These are phyloP conservation scores for Stipa capillata DNA, from an alignment of 176 grass and related monocot genomes.

Conservation along the genomic window DNA sequence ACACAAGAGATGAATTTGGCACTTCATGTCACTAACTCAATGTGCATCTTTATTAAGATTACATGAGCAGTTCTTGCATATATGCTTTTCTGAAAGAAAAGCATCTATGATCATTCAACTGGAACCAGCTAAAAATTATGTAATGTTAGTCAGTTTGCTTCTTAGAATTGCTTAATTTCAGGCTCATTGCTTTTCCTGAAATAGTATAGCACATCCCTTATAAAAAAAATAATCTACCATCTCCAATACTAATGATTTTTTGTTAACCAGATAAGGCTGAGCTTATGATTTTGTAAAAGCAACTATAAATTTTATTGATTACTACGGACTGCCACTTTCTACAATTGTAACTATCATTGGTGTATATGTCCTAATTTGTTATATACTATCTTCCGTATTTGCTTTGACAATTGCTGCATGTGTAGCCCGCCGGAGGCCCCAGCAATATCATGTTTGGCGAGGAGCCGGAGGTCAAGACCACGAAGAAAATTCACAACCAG, in stretches of 20 bases:
- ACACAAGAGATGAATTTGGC: not conserved
- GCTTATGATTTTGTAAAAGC: not conserved
- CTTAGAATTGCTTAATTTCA: not conserved
- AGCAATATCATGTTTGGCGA: constrained; percentile 28
- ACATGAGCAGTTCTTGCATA: not conserved
- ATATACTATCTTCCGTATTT: not conserved
- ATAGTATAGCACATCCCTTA: not conserved
- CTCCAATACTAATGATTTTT: not conserved
- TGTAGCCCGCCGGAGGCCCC: constrained; percentile 21
- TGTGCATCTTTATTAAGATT: not conserved
- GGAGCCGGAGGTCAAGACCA: constrained; percentile 23
- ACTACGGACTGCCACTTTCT: not conserved
- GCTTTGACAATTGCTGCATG: not conserved
- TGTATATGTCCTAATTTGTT: not conserved
- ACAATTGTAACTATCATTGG: not conserved
- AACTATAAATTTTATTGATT: not conserved
- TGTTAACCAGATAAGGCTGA: not conserved
- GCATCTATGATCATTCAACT: not conserved
- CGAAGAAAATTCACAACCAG: constrained; percentile 40
- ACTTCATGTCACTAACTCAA: not conserved
- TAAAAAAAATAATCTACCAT: not conserved
- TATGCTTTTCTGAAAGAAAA: not conserved
- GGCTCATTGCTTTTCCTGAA: not conserved
- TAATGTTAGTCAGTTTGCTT: not conserved
- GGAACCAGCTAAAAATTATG: not conserved